Evolutionary conservation across 2,329 filamentous ascomycete genomes (phyloP).

Genomic region (Cercospora zeina): DNA sequence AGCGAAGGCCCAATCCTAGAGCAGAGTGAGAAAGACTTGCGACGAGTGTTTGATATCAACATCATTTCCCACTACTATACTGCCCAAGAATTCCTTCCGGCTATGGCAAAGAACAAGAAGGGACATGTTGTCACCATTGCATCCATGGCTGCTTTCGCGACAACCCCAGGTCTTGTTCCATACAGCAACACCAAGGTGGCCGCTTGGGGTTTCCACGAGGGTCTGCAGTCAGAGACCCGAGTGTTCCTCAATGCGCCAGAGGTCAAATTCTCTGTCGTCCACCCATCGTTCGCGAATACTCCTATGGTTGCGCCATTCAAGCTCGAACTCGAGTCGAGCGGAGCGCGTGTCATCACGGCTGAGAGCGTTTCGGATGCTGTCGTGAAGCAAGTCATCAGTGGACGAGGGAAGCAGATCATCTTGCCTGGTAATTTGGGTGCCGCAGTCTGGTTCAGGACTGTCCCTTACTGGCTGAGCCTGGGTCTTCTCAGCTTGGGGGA

Average conservation of each 20-base stretch:
- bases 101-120: constrained; percentile 54
- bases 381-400: constrained; percentile 47
- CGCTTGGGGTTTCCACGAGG: constrained; percentile 57
- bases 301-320: constrained; percentile 43
- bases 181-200: constrained; percentile 56
- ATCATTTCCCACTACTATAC: constrained; percentile 54
- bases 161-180: constrained; percentile 48
- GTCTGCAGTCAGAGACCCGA: constrained; percentile 45
- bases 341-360: constrained; percentile 43
- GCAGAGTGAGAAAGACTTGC: constrained; percentile 47
- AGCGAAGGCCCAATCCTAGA: constrained; percentile 51
- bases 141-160: constrained; percentile 54
- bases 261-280: constrained; percentile 48
- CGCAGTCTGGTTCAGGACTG: constrained; percentile 20
- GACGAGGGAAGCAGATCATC: constrained; percentile 46
- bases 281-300: constrained; percentile 47
- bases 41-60: constrained; percentile 56
- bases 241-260: constrained; percentile 47
- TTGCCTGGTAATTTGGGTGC: constrained; percentile 36
- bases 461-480: constrained; percentile 23
- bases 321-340: constrained; percentile 38
- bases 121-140: constrained; percentile 60
- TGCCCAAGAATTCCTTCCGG: constrained; percentile 55
- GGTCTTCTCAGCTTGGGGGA: constrained; percentile 23
- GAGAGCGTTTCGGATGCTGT: constrained; percentile 47